Evolutionary conservation across 495 filamentous ascomycete species (phyloP).

Genomic region (Penicillium dipodomyicola): DNA sequence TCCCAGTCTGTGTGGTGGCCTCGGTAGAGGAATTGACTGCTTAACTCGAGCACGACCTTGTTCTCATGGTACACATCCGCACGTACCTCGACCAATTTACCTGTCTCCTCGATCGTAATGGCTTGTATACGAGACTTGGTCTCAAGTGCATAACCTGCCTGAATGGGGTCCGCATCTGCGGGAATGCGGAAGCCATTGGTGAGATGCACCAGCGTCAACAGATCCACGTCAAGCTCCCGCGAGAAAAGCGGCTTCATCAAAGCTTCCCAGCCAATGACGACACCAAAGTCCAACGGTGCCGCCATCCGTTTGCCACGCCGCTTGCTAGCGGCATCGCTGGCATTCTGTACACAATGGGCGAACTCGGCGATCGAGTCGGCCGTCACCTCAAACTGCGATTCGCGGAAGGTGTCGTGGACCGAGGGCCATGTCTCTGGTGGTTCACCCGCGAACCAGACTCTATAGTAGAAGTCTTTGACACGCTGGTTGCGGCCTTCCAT

Average conservation of each 20-base stretch:
- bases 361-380: constrained; percentile 93
- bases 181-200: constrained; percentile 61
- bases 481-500: constrained; percentile 91
- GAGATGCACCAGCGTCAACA: constrained; percentile 89
- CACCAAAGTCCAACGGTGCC: constrained; percentile 98
- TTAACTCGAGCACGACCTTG: constrained; percentile 84
- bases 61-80: constrained; percentile 77
- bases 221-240: constrained; percentile 85
- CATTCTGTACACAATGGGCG: constrained; percentile 96
- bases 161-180: constrained; percentile 47
- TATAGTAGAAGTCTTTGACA: constrained; percentile 98
- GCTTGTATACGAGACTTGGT: constrained; percentile 95
- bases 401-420: constrained; percentile 81
- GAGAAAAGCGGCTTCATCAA: constrained; percentile 98
- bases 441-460: constrained; percentile 90
- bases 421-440: constrained; percentile 74
- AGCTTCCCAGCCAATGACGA: constrained; percentile 97
- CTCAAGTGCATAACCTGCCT: constrained; percentile 89
- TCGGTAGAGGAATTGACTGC: constrained; percentile 94
- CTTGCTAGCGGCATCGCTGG: constrained; percentile 93
- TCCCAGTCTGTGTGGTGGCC: constrained; percentile 89
- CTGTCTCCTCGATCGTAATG: constrained; percentile 94
- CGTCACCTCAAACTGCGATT: constrained; percentile 79
- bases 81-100: constrained; percentile 98
- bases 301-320: constrained; percentile 89